These are phyloP conservation scores for Solanum corneliomulleri DNA, from an alignment of 257 asterid genomes.

Conservation along the genomic window DNA sequence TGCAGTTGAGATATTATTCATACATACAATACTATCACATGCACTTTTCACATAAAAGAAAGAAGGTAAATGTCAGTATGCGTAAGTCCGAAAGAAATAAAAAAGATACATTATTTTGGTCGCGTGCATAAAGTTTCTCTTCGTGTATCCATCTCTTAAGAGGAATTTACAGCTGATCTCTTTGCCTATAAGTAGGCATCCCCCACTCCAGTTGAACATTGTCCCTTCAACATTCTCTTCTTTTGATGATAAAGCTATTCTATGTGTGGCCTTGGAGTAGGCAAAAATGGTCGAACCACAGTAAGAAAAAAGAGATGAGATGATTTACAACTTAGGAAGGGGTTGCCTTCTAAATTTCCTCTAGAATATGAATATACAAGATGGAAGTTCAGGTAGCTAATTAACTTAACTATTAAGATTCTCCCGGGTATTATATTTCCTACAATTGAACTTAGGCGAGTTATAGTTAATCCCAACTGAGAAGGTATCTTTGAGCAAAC, in stretches of 20 bases:
- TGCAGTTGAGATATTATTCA: background rate
- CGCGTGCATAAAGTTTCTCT: background rate
- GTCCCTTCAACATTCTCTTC: background rate
- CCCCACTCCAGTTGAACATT: background rate
- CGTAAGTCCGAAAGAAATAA: background rate
- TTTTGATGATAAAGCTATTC: background rate
- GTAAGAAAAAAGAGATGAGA: background rate
- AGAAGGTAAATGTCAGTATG: background rate
- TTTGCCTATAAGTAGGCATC: background rate
- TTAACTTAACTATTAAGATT: background rate
- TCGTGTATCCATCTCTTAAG: background rate
- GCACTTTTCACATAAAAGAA: background rate
- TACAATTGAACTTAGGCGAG: background rate
- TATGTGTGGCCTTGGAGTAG: background rate
- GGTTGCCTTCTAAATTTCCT: background rate
- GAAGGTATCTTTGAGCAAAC: background rate
- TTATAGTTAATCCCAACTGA: background rate
- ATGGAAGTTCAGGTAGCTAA: background rate
- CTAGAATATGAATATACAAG: background rate
- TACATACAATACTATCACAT: background rate
- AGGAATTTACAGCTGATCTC: background rate
- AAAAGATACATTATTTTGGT: background rate
- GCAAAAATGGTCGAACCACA: background rate
- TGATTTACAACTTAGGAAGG: background rate
- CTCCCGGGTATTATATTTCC: background rate